Evolutionary conservation across 306 rosid genomes (phyloP), one percentile per base, ranked within the genome.

Genomic region (Leucaena leucocephala): DNA sequence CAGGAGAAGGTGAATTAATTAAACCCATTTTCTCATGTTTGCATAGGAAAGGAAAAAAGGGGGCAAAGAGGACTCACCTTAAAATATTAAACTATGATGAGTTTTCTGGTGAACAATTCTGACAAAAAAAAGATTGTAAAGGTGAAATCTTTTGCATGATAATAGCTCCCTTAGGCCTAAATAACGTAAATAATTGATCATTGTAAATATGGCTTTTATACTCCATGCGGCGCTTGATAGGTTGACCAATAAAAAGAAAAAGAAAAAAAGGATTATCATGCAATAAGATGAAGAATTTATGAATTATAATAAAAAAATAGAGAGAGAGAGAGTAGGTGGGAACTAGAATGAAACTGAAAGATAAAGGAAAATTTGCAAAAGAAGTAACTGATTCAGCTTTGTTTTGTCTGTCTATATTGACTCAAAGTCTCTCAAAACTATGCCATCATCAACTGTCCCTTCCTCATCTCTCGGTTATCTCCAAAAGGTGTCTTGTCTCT

Each of bases 261-360:
- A 73, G 1, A 39, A 40, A 44, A 22, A 22, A 2, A 65, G 21
- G 27, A 6, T 36, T 65, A 6, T 19, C 7, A 21, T 55, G 62
- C 62, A 55, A 27, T 27, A 27, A 55, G 17, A 55, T 19, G 62
- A 55, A 55, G 34, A 55, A 55, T 55, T 55, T 55, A 69, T 50
- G n/a, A 58, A 38, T 58, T 68, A 43, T 74, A 78, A 36, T 33
- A 27, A 27, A 27, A 27, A 27, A 27, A 27, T 27, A 17, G 21
- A 5, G 59, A n/a, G 59, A 8, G 78, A 42, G 12, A 73, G 76
- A 70, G 92, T 88, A 71, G 94, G 94, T 91, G 92, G 68, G 73
- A 76, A 44, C 85, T 43, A 69, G 13, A 80, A 78, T 43, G 77
- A 87, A 77, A 82, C 58, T 14, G 82, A 80, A 83, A 88, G 77